Base-by-base conservation (phyloP, 768 basidiomycete species). In the Mycena amicta region DNA sequence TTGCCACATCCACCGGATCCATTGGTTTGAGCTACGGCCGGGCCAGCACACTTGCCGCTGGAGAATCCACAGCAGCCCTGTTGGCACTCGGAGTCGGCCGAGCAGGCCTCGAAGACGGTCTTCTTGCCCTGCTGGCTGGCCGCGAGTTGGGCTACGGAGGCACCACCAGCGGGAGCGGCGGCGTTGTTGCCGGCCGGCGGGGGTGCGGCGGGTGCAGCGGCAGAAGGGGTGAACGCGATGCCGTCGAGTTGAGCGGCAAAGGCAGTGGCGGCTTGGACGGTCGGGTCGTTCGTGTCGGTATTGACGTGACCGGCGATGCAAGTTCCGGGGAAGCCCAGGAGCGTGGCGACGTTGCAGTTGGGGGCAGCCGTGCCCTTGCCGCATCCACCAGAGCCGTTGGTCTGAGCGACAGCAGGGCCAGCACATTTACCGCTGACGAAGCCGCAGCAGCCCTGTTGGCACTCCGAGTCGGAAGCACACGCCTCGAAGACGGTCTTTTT, bases 341-440 rank as follows among this genome's bases (percentile, higher is more conserved):
- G 43, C n/a, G 52, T 47, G 25, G 66, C 66, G 25, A 59, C 66
- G 50, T 58, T 60, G 60, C 61, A 56, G 62, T 67, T 66, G 39
- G 66, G 64, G 16, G 28, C 18, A 1, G 55, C 28, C 43, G 47
- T 55, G 18, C 66, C 66, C 60, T 51, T 53, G 12, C 66, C 66
- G 56, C 66, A 67, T 12, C 66, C 66, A 46, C 66, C 66, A 23
- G 37, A 30, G 31, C 58, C 66, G 33, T 56, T 55, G 53, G 57
- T 59, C 50, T 66, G 66, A 2, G 66, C 64, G 50, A 67, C 52
- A 46, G 57, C 59, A 5, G 64, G 50, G 31, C 64, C 66, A 6
- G 66, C 66, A 47, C 66, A 67, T 49, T 67, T 67, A 53, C 66
- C 66, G 39, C 41, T 46, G 29, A 29, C 51, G 66, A 67, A 67